A percentile compares a stretch with the other conserved stretches of the same genome.
Conservation (phyloP, 2,329 filamentous ascomycete species). For the Talaromyces pinophilus region DNA sequence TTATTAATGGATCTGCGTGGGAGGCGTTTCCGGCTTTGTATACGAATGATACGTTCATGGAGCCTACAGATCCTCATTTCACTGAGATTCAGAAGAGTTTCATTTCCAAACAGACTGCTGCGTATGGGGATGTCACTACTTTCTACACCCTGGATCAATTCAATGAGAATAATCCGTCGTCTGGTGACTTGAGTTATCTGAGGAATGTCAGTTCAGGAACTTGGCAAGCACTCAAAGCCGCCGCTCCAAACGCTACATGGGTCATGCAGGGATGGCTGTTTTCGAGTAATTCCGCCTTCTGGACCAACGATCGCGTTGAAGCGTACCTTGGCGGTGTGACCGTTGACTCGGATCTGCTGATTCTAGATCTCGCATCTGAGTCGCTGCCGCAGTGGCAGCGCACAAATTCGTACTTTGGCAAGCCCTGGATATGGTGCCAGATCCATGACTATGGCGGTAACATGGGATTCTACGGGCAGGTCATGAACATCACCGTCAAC, state of each 20-base stretch:
- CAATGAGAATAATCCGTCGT: conserved; percentile 54
- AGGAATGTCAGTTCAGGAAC: conserved; percentile 48
- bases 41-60: conserved; percentile 52
- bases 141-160: conserved; percentile 57
- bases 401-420: conserved; percentile 54
- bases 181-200: conserved; percentile 49
- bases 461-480: conserved; percentile 54
- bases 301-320: conserved; percentile 52
- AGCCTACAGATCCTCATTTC: conserved; percentile 50
- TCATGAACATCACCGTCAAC: conserved; percentile 52
- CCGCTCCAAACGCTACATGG: conserved; percentile 54
- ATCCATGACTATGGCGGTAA: conserved; percentile 55
- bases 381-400: conserved; percentile 54
- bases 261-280: conserved; percentile 59
- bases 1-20: conserved; percentile 51
- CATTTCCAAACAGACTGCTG: conserved; percentile 49
- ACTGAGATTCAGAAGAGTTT: conserved; percentile 49
- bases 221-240: conserved; percentile 51
- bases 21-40: conserved; percentile 44
- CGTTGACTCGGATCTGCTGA: conserved; percentile 49
- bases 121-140: conserved; percentile 52
- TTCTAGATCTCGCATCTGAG: conserved; percentile 56
- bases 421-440: conserved; percentile 58
- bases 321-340: conserved; percentile 53
- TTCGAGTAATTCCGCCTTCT: conserved; percentile 48